Base-by-base conservation (phyloP, 2,329 filamentous ascomycete species). In the Ascochyta koolunga region DNA sequence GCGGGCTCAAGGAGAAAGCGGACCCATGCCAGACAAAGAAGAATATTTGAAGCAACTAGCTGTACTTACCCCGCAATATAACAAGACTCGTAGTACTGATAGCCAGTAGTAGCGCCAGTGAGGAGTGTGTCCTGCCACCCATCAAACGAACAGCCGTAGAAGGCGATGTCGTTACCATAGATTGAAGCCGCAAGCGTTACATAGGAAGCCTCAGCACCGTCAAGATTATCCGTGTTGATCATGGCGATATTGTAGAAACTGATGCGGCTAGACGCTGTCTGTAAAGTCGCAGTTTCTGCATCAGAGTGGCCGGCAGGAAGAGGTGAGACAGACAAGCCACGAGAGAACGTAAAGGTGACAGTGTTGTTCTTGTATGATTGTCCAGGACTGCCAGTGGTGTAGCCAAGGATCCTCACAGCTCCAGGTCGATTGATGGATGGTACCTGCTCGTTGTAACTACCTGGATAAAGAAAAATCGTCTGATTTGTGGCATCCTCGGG, bases 231-330 rank as follows among this genome's bases (percentile, higher is more conserved):
- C 2, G 55, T 59, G 29, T 67, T 67, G 42, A 67, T 58, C 52
- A 83, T 76, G 62, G 85, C 83, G 62, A 88, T 75, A 55, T 87
- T 87, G 73, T 87, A 88, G 22, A 86, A 69, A 60, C 79, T 81
- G 54, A 86, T 80, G 53, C 81, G 77, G 11, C 65, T 71, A 1
- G 81, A 78, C 53, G 67, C 69, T 4, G 75, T 78, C 16, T 79
- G 72, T 16, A 81, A 64, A 0, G 79, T 81, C 3, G 70, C 77
- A 16, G 79, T 85, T 56, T 73, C 71, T 50, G 86, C 84, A 59
- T 87, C 80, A 2, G 58, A 62, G 22, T 67, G 64, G 62, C 69
- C 61, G 13, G 37, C 56, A 11, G 66, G 65, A 8, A 61, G 49
- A 9, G 59, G 79, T 36, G 77, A 64, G 33, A 83, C 79, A 40